Conservation (phyloP, 176 grass and related monocot genomes). For the Stipa capillata region DNA sequence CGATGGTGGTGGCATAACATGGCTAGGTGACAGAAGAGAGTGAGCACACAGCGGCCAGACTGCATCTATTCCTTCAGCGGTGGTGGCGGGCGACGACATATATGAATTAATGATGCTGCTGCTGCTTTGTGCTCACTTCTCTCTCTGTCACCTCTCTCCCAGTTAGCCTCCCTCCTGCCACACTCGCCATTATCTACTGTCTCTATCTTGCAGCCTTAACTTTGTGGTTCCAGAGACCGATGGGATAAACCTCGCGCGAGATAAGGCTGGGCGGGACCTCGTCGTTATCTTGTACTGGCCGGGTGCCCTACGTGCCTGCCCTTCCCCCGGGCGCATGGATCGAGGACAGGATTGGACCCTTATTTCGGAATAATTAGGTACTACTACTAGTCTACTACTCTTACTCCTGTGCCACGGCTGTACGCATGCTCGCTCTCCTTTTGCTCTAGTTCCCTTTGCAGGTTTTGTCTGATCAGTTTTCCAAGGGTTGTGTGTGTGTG, state of each 20-base stretch:
- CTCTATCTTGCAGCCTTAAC: neutral
- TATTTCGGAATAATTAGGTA: constrained; percentile 33
- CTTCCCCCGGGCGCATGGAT: neutral
- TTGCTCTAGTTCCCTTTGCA: constrained; percentile 14
- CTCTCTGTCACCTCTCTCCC: constrained; percentile 37
- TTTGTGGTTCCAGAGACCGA: neutral
- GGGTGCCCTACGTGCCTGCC: neutral
- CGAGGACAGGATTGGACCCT: constrained; percentile 16
- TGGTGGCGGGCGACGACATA: neutral
- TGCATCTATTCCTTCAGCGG: constrained; percentile 9
- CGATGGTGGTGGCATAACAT: neutral
- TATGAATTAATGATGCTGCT: constrained; percentile 32
- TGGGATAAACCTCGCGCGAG: neutral
- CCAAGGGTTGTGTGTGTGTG: constrained; percentile 1
- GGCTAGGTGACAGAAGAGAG: constrained; percentile 51
- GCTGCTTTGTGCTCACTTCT: constrained; percentile 42
- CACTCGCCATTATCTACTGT: constrained; percentile 1
- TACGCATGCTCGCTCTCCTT: neutral
- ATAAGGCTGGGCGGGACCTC: constrained; percentile 9
- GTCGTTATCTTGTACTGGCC: constrained; percentile 29
- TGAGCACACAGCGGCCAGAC: constrained; percentile 41
- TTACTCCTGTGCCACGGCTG: neutral
- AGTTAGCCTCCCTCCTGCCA: neutral
- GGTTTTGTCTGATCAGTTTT: neutral
- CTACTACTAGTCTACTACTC: too few species aligned